A percentile compares a stretch with the other conserved stretches of the same genome.
phyloP scores from a whole-genome alignment of 352 stramenopile genomes.

The Phytophthora gonapodyides region DNA sequence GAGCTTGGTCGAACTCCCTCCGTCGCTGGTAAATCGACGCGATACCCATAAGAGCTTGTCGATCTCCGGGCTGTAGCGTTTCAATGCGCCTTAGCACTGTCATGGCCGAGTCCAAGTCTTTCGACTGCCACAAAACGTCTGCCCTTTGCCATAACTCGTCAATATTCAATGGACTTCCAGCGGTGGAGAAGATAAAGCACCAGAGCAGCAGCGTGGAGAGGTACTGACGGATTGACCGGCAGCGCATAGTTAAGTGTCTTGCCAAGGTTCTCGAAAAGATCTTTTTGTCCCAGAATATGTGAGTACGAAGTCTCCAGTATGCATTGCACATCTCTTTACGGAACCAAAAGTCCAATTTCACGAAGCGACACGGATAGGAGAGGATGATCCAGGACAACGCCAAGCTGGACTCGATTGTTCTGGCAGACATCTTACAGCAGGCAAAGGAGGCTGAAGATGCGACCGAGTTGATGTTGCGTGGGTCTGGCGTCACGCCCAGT shows the following conservation, averaged over 20 bases:
- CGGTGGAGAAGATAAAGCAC: conserved; percentile 1
- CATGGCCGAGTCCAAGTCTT: conserved; percentile 35
- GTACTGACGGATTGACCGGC: conserved; percentile 6
- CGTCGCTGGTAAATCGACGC: conserved; percentile 39
- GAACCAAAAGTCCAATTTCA: not conserved
- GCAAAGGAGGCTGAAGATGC: conserved; percentile 20
- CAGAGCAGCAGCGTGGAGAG: conserved; percentile 9
- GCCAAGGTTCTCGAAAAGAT: conserved; percentile 4
- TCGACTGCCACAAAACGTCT: conserved; percentile 28
- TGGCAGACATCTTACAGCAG: conserved; percentile 29
- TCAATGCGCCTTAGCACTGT: conserved; percentile 37
- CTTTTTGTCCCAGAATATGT: conserved; percentile 25
- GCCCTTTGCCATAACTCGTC: conserved; percentile 38
- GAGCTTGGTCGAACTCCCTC: conserved; percentile 30
- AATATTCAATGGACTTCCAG: conserved; percentile 6
- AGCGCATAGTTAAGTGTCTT: conserved; percentile 1
- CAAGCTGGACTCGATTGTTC: conserved; percentile 37
- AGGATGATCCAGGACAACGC: conserved; percentile 7
- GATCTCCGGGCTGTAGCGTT: conserved; percentile 26
- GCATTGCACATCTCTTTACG: not conserved
- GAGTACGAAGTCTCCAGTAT: conserved; percentile 5
- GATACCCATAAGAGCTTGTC: conserved; percentile 27
- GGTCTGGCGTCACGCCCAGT: conserved; percentile 40
- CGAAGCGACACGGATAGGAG: conserved; percentile 8
- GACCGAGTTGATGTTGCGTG: conserved; percentile 27